A percentile compares a stretch with the other conserved stretches of the same genome.
These are phyloP conservation scores for Cordyceps farinosa DNA, from an alignment of 2,329 filamentous ascomycete genomes.

Conservation along the genomic window DNA sequence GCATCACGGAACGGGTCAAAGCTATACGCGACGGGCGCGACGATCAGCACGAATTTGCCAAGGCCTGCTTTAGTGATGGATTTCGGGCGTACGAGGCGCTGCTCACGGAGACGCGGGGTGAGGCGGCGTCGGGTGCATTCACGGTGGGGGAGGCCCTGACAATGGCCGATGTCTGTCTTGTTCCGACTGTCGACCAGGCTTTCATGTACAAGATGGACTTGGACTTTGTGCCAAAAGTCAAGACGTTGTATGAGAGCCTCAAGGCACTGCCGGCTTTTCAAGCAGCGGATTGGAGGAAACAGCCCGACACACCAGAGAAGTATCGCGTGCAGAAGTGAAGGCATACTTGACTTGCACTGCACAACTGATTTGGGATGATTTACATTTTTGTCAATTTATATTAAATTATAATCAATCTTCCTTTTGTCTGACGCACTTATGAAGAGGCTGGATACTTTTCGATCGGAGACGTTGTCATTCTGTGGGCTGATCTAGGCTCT, in stretches of 20 bases:
- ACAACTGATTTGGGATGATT: too few relatives aligned
- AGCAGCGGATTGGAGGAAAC: conserved; percentile 19
- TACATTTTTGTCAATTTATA: too few relatives aligned
- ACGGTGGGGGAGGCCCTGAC: conserved; percentile 11
- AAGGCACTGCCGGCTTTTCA: conserved; percentile 11
- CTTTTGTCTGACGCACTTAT: too few relatives aligned
- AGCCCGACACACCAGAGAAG: conserved; percentile 11
- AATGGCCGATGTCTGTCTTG: conserved; percentile 9
- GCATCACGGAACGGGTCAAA: conserved; percentile 6
- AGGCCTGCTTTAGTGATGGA: background rate
- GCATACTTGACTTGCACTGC: background rate
- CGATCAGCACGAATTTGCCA: background rate
- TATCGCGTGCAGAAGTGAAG: background rate
- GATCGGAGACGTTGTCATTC: too few relatives aligned
- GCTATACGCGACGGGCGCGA: background rate
- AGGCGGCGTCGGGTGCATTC: background rate
- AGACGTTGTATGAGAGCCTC: conserved; percentile 8
- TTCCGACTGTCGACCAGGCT: conserved; percentile 13
- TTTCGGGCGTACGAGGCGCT: conserved; percentile 12
- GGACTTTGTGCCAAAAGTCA: conserved; percentile 4
- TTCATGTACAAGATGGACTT: conserved; percentile 14
- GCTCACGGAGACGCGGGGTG: background rate
- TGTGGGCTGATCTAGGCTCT: too few relatives aligned
- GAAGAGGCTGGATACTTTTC: too few relatives aligned
- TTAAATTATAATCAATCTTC: too few relatives aligned